A percentile compares a stretch with the other conserved stretches of the same genome.
These are phyloP conservation scores for Cordyceps cateniannulata DNA, from an alignment of 2,329 filamentous ascomycete genomes.

Conservation along the genomic window DNA sequence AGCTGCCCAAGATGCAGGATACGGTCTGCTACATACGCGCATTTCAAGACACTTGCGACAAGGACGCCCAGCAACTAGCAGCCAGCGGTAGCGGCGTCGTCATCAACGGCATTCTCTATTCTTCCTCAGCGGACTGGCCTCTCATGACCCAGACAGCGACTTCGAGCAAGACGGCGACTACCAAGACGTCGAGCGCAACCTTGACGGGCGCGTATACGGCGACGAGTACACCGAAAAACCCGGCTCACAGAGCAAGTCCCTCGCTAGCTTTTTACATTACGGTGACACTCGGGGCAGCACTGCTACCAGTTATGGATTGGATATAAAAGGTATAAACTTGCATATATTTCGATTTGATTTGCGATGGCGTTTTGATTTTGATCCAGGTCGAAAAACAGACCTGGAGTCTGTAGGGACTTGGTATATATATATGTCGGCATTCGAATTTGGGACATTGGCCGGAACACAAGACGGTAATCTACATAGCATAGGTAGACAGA, in stretches of 20 bases:
- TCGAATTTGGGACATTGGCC: not conserved
- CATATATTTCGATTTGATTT: not conserved
- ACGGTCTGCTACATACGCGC: constrained; percentile 56
- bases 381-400: not conserved
- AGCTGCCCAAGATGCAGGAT: constrained; percentile 38
- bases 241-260: not conserved
- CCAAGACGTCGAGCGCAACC: constrained; percentile 17
- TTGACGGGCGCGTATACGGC: constrained; percentile 31
- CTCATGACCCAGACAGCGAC: constrained; percentile 22
- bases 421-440: not conserved
- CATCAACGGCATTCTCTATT: constrained; percentile 53
- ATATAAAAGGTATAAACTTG: not conserved
- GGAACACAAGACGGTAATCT: constrained; percentile 2
- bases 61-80: constrained; percentile 39
- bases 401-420: not conserved
- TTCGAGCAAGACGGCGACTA: constrained; percentile 17
- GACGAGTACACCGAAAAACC: constrained; percentile 26
- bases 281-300: not conserved
- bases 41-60: constrained; percentile 43
- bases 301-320: not conserved
- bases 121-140: constrained; percentile 35
- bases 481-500: not conserved
- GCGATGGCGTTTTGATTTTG: not conserved
- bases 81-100: constrained; percentile 48
- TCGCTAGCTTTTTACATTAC: not conserved